Conservation (phyloP, 352 stramenopile species). For the Albugo laibachii region DNA sequence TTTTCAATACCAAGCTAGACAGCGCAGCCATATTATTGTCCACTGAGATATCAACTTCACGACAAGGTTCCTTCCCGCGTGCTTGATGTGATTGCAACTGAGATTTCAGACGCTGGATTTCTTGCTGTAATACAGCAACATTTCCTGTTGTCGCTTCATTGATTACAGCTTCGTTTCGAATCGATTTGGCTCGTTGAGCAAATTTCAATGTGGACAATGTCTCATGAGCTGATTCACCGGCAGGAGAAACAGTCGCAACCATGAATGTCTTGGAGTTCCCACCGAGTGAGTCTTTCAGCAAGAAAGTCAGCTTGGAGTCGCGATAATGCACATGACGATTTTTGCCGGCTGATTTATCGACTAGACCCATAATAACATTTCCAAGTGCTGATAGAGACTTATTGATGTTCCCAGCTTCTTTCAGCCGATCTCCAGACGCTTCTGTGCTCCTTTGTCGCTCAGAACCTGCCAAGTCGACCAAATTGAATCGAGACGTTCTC, state of each 20-base stretch:
- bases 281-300: constrained; percentile 67
- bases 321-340: constrained; percentile 71
- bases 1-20: neutral
- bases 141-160: constrained; percentile 65
- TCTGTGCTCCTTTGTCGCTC: constrained; percentile 93
- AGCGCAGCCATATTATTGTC: constrained; percentile 3
- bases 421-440: constrained; percentile 85
- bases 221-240: constrained; percentile 69
- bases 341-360: constrained; percentile 57
- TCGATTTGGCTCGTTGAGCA: constrained; percentile 65
- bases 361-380: constrained; percentile 87
- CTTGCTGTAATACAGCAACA: constrained; percentile 39
- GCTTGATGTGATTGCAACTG: constrained; percentile 32
- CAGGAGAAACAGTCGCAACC: constrained; percentile 64
- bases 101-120: constrained; percentile 32
- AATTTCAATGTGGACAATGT: constrained; percentile 75
- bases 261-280: constrained; percentile 80
- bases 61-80: neutral
- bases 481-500: constrained; percentile 85
- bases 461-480: constrained; percentile 96
- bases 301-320: constrained; percentile 71
- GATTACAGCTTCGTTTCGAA: constrained; percentile 67
- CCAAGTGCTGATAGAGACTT: constrained; percentile 89
- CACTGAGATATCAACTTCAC: constrained; percentile 11
- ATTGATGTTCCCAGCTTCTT: constrained; percentile 95